Conservation (phyloP, 495 filamentous ascomycete genomes). For the Aspergillus conjunctus region DNA sequence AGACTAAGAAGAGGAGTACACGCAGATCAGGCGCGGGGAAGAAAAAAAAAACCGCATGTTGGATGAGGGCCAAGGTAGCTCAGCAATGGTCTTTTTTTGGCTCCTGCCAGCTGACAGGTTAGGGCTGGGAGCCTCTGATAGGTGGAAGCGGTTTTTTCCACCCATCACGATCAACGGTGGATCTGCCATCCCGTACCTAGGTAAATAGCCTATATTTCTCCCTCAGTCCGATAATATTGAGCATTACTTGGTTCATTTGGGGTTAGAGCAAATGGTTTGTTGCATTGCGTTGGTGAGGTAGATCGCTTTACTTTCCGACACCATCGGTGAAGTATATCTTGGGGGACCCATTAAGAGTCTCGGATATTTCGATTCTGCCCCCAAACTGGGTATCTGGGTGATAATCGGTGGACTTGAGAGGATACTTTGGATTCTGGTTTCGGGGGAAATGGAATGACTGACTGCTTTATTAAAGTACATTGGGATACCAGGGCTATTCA, state of each 20-base stretch:
- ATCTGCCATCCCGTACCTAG: neutral
- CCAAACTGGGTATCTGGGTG: no score
- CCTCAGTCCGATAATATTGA: neutral
- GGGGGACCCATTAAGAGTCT: no score
- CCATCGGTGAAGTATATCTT: no score
- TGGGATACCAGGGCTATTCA: no score
- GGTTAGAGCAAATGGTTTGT: neutral
- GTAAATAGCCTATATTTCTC: slow-evolving; percentile 1
- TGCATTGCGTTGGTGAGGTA: no score
- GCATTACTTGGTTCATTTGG: neutral
- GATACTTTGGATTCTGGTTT: no score
- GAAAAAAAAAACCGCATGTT: neutral
- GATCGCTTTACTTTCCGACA: no score
- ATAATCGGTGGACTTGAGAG: no score
- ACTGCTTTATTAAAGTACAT: no score
- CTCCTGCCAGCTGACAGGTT: neutral
- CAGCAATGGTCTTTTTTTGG: neutral
- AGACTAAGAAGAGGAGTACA: neutral
- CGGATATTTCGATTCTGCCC: no score
- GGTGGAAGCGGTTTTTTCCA: slow-evolving; percentile 14
- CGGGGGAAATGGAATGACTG: no score
- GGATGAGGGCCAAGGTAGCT: neutral
- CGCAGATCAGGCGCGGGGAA: neutral
- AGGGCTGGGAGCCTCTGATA: neutral
- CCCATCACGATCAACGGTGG: neutral